Evolutionary conservation across 495 filamentous ascomycete species (phyloP), one percentile per base, ranked within the genome.

Genomic region (Annulohypoxylon moriforme): DNA sequence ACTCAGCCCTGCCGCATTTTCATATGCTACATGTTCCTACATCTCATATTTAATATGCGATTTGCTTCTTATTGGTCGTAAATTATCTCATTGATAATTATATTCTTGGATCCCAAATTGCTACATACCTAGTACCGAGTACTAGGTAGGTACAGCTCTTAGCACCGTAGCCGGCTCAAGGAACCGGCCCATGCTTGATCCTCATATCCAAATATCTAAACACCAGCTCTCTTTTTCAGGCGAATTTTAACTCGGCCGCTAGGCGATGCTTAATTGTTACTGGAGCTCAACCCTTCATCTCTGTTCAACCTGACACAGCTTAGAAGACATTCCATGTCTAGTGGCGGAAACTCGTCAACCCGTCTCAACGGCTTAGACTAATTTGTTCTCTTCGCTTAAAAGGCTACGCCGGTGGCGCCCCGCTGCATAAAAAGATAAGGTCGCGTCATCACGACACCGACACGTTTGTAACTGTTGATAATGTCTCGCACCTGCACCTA

Each of bases 361-460:
- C 29, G 42, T 49, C 34, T 44, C 6, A 10, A 36, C 22, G 8
- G 13, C 31, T 22, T 16, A 18, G n/a, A 18, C n/a, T 44, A 44
- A n/a, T 16, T 18, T 42, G 18, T 14, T 29, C 27, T 29, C 31
- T 50, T 49, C 18, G 53, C 16, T 27, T 49, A 42, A 14, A 44
- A 29, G 14, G 14, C 31, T 7, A 18, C 9, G 5, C 13, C 31
- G 27, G 25, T 49, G 29, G 20, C 46, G 34, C 52, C 18, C 18
- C 40, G 29, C 63, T 40, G 53, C 57, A 20, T 60, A n/a, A 44
- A 40, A 22, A 59, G 64, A 67, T 60, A 67, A 67, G 64, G 64
- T 53, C 42, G 38, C 36, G 13, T 9, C 31, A 59, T 22, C 47
- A 60, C 40, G 40, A 59, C 60, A 42, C 33, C 16, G 27, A 33